phyloP scores from a whole-genome alignment of 495 filamentous ascomycete genomes.

The Chaetomium fimeti region DNA sequence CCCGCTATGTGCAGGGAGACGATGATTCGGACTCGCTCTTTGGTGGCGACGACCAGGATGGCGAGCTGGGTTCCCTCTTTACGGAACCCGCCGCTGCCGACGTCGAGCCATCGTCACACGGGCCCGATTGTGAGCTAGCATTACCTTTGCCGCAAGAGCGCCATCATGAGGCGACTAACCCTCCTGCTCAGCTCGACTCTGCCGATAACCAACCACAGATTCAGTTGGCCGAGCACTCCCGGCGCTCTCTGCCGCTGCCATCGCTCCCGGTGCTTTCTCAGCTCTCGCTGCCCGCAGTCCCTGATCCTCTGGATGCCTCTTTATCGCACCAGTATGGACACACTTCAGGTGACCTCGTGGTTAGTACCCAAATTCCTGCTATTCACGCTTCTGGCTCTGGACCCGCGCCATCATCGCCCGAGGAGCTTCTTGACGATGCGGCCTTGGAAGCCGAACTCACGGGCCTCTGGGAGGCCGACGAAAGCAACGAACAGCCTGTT shows the following conservation, averaged over 20 bases:
- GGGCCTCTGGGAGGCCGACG: conserved; percentile 15
- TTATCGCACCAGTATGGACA: conserved; percentile 31
- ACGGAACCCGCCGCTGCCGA: conserved; percentile 19
- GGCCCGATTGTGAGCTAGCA: conserved; percentile 19
- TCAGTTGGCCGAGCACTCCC: background rate
- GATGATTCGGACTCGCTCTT: conserved; percentile 31
- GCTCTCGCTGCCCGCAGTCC: conserved; percentile 29
- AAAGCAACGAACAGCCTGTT: conserved; percentile 22
- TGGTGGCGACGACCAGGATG: conserved; percentile 21
- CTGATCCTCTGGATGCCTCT: conserved; percentile 30
- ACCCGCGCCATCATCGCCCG: conserved; percentile 2
- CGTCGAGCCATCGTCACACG: conserved; percentile 1
- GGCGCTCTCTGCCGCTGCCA: background rate
- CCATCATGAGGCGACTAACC: conserved; percentile 21
- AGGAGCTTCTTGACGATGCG: conserved; percentile 13
- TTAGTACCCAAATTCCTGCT: conserved; percentile 32
- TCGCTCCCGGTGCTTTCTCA: background rate
- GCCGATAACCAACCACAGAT: background rate
- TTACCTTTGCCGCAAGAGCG: conserved; percentile 14
- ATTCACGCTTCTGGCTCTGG: conserved; percentile 9
- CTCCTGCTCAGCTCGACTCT: conserved; percentile 17
- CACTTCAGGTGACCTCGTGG: conserved; percentile 35
- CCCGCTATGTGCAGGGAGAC: conserved; percentile 8
- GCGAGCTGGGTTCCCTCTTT: conserved; percentile 29
- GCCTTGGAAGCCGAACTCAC: conserved; percentile 20